Percentiles rank a stretch among this genome's conserved stretches.
Conservation (phyloP, 345 rosid species). For the Eucalyptus globulus region DNA sequence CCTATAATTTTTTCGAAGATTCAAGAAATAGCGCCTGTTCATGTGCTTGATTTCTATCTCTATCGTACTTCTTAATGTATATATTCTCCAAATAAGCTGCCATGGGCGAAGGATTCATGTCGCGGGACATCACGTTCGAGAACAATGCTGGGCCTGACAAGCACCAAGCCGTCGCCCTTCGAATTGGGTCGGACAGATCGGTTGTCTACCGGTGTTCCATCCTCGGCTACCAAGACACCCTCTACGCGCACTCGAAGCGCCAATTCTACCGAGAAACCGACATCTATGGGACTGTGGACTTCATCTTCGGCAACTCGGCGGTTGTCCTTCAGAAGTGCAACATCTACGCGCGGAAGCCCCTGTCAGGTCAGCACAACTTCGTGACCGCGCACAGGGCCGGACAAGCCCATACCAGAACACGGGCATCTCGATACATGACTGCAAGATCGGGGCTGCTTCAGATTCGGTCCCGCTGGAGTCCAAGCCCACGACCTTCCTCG, state of each 20-base stretch:
- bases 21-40: background rate
- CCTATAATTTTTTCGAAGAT: background rate
- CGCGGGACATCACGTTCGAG: background rate
- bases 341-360: background rate
- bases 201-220: background rate
- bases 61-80: background rate
- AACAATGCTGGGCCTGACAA: background rate
- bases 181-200: background rate
- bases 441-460: background rate
- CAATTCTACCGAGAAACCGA: background rate
- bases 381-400: background rate
- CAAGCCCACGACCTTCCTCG: background rate
- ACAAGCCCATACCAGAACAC: background rate
- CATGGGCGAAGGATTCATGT: background rate
- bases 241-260: background rate
- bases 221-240: background rate
- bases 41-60: background rate
- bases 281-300: background rate
- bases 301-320: background rate
- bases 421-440: background rate
- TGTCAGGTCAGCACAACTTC: background rate
- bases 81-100: background rate
- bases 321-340: background rate
- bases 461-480: background rate
- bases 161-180: background rate